Conservation (phyloP, 2,329 filamentous ascomycete species). For the Hortaea sp. region DNA sequence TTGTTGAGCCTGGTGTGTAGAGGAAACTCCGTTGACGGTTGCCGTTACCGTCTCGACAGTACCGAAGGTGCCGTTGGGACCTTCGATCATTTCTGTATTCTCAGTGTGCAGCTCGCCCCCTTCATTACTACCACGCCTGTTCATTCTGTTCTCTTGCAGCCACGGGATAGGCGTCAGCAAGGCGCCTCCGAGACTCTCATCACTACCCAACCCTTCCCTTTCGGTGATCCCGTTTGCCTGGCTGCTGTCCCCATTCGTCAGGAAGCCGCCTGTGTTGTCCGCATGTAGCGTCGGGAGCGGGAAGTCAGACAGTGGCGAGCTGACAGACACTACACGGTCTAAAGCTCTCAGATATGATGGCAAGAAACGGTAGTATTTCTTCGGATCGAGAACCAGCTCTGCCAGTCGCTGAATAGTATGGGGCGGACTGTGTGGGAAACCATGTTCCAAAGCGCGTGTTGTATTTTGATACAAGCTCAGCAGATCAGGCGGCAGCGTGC, state of each 20-base stretch:
- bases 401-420: conserved; percentile 88
- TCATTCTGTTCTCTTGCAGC: conserved; percentile 39
- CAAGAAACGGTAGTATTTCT: conserved; percentile 68
- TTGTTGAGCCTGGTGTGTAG: conserved; percentile 10
- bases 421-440: conserved; percentile 67
- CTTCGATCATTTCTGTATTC: conserved; percentile 69
- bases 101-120: conserved; percentile 55
- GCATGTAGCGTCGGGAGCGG: conserved; percentile 56
- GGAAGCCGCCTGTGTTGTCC: conserved; percentile 35
- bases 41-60: conserved; percentile 68
- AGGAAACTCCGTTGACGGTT: conserved; percentile 53
- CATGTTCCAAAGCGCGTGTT: conserved; percentile 24
- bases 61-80: conserved; percentile 66
- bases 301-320: conserved; percentile 69
- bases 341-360: conserved; percentile 82
- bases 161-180: conserved; percentile 90
- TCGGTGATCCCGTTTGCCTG: conserved; percentile 54
- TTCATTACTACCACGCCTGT: conserved; percentile 5
- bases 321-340: conserved; percentile 83
- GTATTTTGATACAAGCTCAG: conserved; percentile 39
- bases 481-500: conserved; percentile 54
- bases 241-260: conserved; percentile 42
- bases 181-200: conserved; percentile 83
- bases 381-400: conserved; percentile 71
- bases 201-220: conserved; percentile 54